Base-by-base conservation (phyloP, 2,329 filamentous ascomycete genomes). In the Phaeosphaeriaceae sp. region DNA sequence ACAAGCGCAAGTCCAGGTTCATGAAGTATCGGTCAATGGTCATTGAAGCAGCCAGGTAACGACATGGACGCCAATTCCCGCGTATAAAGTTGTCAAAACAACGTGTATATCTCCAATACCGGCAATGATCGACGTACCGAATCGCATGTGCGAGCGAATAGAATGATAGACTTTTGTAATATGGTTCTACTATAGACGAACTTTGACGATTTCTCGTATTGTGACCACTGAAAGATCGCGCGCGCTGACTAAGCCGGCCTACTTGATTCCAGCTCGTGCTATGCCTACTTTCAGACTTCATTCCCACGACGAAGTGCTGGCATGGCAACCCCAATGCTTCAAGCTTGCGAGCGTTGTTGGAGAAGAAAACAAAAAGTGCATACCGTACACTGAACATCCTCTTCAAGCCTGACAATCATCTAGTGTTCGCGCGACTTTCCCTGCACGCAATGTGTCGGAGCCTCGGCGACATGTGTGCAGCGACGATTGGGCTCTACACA, bases 291-390 rank as follows among this genome's bases (percentile, higher is more conserved):
- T 10, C n/a, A 15, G 6, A 36, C 13, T 11, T 36, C 6, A 11
- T 36, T 36, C 13, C 13, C 31, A 36, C 7, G 3, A 36, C 31
- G 7, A 11, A 36, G 45, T 24, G 13, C 22, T 25, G 20, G 21
- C 22, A 45, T 51, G 60, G 33, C 54, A 7, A 44, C 36, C n/a
- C n/a, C 24, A 5, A 62, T 60, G 51, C 48, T 48, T 10, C 62
- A 63, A 25, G 62, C 62, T 21, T 65, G 62, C 17, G 62, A 63
- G 17, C 46, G 60, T 31, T 65, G 62, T 45, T 65, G 60, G 62
- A 58, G 55, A 41, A 46, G 62, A 20, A 65, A 65, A 49, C 60
- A 65, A 40, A 65, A 65, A 54, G 60, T 65, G 46, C 2, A 13
- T 49, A 1, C n/a, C 24, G 6, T 19, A 20, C 36, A 19, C 19